Base-by-base conservation (phyloP, 164 flowering plant species). In the Annona cherimola region DNA sequence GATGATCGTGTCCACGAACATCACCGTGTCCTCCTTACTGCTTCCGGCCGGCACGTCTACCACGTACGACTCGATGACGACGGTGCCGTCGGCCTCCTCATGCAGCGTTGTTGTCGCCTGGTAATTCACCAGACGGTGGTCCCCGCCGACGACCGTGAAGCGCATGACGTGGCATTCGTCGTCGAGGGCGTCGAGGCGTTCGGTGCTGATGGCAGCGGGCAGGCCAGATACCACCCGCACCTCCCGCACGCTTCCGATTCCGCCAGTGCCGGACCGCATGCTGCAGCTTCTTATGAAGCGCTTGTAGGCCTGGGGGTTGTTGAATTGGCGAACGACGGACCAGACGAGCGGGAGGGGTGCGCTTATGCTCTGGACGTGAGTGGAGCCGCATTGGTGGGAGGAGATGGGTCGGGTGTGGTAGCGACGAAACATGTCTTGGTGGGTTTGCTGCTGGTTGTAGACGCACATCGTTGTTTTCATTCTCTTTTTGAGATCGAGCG, bases 41-140 rank as follows among this genome's bases (percentile, higher is more conserved):
- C 73, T 86, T 64, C 84, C 90, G 7, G 20, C 26, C 3, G 87
- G 85, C 3, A 78, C 76, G 66, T 82, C 87, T 12, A 84, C 87
- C n/a, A 75, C 73, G 44, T 81, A 84, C 1, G 87, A 83, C 77
- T 85, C 86, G 0, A 80, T 63, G 42, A 81, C 89, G 9, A 84
- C 74, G 42, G 84, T 76, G 45, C 79, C 74, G 1, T 59, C 65
- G 6, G 11, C 45, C 0, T 54, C 69, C 20, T 63, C 73, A 16
- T 84, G 81, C 39, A 83, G 44, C 12, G 82, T 81, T 8, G 72
- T 75, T 2, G 75, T 73, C 0, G 87, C 81, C 3, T 70, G 70
- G 45, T 84, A 84, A 60, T 86, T 86, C 4, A 0, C 44, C 1
- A 86, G 82, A 45, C 83, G 71, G 67, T 85, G 86, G 19, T 85